Percentiles rank a stretch among this genome's conserved stretches.
phyloP scores from a whole-genome alignment of 306 rosid genomes.

The Quercus wislizeni region DNA sequence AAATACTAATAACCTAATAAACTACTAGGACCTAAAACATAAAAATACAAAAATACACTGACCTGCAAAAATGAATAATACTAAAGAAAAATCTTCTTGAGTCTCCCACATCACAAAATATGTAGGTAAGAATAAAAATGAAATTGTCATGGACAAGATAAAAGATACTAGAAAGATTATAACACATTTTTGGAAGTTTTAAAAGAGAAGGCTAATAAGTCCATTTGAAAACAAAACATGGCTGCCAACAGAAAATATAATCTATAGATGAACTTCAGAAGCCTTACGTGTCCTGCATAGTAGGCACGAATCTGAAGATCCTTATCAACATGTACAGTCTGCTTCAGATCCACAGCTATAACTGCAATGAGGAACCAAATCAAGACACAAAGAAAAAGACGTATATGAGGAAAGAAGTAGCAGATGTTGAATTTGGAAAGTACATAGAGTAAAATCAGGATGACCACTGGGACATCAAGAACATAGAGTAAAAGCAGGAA shows the following conservation, averaged over 20 bases:
- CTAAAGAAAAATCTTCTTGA: too few relatives aligned
- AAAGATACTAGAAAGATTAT: not conserved
- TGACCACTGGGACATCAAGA: too few relatives aligned
- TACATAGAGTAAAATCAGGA: not conserved
- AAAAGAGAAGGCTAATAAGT: not conserved
- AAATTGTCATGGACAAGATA: not conserved
- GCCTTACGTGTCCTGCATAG: conserved; percentile 94
- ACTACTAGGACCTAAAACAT: too few relatives aligned
- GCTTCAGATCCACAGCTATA: conserved; percentile 79
- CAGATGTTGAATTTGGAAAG: conserved; percentile 3
- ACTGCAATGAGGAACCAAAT: conserved; percentile 48
- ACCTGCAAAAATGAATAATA: too few relatives aligned
- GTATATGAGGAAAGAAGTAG: conserved; percentile 6
- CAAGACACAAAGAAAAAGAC: conserved; percentile 9
- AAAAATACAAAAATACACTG: too few relatives aligned
- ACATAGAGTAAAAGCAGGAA: not conserved
- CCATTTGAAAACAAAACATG: conserved; percentile 1
- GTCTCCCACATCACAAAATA: too few relatives aligned
- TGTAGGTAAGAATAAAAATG: not conserved
- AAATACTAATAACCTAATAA: too few relatives aligned
- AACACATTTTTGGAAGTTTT: not conserved
- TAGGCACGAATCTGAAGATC: conserved; percentile 91
- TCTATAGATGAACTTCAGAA: conserved; percentile 20
- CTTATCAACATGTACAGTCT: conserved; percentile 76
- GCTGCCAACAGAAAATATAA: not conserved